Conservation (phyloP, 108 stramenopile species). For the Epipyxis sp. region DNA sequence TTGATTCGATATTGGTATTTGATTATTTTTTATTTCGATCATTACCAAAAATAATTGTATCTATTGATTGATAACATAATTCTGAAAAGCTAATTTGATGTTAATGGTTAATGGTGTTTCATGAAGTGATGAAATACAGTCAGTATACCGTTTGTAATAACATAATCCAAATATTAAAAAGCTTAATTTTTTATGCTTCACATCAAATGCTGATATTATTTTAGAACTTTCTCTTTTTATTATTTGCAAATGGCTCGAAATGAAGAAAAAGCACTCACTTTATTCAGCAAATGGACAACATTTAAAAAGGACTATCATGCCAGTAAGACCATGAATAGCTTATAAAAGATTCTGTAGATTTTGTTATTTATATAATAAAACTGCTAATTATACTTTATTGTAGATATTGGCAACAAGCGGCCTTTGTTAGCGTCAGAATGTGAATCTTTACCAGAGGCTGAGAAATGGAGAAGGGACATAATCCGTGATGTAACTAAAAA, state of each 20-base stretch:
- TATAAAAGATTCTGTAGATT: neutral
- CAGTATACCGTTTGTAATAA: too few relatives aligned
- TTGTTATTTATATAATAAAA: conserved; percentile 23
- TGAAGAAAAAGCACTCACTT: conserved; percentile 89
- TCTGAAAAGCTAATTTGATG: too few relatives aligned
- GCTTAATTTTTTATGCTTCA: too few relatives aligned
- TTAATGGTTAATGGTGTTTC: too few relatives aligned
- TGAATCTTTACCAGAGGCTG: conserved; percentile 6
- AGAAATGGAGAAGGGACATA: conserved; percentile 19
- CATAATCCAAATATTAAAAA: too few relatives aligned
- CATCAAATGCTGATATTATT: too few relatives aligned
- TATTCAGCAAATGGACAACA: conserved; percentile 93
- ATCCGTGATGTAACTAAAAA: conserved; percentile 20
- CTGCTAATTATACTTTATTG: neutral
- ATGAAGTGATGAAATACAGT: too few relatives aligned
- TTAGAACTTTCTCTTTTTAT: too few relatives aligned
- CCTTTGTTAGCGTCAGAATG: conserved; percentile 8
- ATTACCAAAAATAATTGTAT: too few relatives aligned
- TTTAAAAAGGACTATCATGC: conserved; percentile 65
- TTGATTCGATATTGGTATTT: too few relatives aligned
- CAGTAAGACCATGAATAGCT: neutral
- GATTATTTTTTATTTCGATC: too few relatives aligned
- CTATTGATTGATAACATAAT: too few relatives aligned
- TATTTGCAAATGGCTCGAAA: conserved; percentile 96
- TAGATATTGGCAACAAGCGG: neutral